phyloP scores from a whole-genome alignment of 1,139 yeast species.

The Geotrichum cucujoidarum region DNA sequence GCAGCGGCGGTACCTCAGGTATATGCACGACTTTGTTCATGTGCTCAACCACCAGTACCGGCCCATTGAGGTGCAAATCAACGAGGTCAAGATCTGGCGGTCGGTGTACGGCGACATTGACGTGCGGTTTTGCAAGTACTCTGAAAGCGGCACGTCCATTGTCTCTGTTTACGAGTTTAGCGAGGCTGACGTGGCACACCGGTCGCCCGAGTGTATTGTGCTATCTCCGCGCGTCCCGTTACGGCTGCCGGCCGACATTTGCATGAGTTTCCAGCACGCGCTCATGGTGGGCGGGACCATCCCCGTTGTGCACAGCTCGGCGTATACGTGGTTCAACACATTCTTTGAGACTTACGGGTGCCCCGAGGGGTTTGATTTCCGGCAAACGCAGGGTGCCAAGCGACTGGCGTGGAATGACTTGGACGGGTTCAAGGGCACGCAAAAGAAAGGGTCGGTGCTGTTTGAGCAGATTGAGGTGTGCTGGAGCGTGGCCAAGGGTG shows the following conservation, averaged over 20 bases:
- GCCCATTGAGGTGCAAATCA: slow-evolving; percentile 28
- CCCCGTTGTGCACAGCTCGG: slow-evolving; percentile 25
- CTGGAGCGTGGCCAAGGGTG: slow-evolving; percentile 32
- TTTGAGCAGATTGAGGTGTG: slow-evolving; percentile 48
- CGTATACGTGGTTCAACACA: slow-evolving; percentile 37
- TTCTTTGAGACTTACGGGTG: slow-evolving; percentile 32
- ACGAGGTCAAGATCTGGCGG: slow-evolving; percentile 29
- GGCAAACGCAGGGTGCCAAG: slow-evolving; percentile 26
- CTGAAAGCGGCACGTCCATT: slow-evolving; percentile 22
- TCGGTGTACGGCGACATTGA: slow-evolving; percentile 29
- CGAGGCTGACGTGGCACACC: slow-evolving; percentile 21
- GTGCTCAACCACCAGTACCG: slow-evolving; percentile 23
- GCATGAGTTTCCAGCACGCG: slow-evolving; percentile 21
- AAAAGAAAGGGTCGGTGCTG: slow-evolving; percentile 47
- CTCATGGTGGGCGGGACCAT: slow-evolving; percentile 14
- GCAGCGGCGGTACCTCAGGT: slow-evolving; percentile 61
- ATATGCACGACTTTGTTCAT: slow-evolving; percentile 45
- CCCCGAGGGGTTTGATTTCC: slow-evolving; percentile 20
- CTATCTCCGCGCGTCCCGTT: slow-evolving; percentile 12
- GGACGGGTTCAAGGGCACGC: slow-evolving; percentile 68
- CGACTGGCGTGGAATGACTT: slow-evolving; percentile 50
- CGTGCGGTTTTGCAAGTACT: slow-evolving; percentile 27
- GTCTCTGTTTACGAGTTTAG: slow-evolving; percentile 25
- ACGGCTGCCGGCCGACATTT: slow-evolving; percentile 24
- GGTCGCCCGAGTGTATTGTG: slow-evolving; percentile 16